Percentiles rank a stretch among this genome's conserved stretches.
Conservation (phyloP, 1,284 basidiomycete species). For the Neolentinus lepideus region DNA sequence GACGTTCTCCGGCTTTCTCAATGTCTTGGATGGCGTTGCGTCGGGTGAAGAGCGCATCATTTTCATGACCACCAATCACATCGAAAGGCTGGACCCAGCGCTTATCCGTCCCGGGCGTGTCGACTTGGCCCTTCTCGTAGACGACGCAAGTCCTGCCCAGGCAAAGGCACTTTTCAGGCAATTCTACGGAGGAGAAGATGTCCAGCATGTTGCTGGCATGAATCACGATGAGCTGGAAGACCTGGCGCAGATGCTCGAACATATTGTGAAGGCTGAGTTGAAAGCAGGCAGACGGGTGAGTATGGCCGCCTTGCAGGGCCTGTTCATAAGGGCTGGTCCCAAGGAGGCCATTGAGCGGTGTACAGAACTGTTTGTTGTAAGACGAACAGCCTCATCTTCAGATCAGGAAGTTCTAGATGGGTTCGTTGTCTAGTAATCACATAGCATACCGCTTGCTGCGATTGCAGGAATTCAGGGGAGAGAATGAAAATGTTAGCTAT, state of each 20-base stretch:
- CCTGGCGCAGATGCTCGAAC: slow-evolving; percentile 43
- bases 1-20: slow-evolving; percentile 96
- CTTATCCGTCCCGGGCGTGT: slow-evolving; percentile 94
- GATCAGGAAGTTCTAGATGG: not conserved
- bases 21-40: slow-evolving; percentile 96
- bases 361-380: slow-evolving; percentile 39
- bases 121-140: slow-evolving; percentile 80
- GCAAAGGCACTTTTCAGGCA: slow-evolving; percentile 74
- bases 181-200: slow-evolving; percentile 56
- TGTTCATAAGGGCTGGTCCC: slow-evolving; percentile 78
- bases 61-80: slow-evolving; percentile 99
- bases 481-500: too few species aligned
- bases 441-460: too few species aligned
- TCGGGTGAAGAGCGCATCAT: slow-evolving; percentile 96
- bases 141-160: slow-evolving; percentile 83
- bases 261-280: slow-evolving; percentile 46
- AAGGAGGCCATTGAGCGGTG: slow-evolving; percentile 54
- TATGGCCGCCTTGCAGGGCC: slow-evolving; percentile 91
- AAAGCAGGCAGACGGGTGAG: slow-evolving; percentile 58
- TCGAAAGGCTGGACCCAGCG: slow-evolving; percentile 79
- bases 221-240: slow-evolving; percentile 34
- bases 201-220: slow-evolving; percentile 16
- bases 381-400: slow-evolving; percentile 5
- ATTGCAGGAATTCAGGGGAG: too few species aligned
- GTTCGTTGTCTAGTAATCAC: not conserved